phyloP scores from a whole-genome alignment of 169 alveolate genomes.

The Babesia sp. region DNA sequence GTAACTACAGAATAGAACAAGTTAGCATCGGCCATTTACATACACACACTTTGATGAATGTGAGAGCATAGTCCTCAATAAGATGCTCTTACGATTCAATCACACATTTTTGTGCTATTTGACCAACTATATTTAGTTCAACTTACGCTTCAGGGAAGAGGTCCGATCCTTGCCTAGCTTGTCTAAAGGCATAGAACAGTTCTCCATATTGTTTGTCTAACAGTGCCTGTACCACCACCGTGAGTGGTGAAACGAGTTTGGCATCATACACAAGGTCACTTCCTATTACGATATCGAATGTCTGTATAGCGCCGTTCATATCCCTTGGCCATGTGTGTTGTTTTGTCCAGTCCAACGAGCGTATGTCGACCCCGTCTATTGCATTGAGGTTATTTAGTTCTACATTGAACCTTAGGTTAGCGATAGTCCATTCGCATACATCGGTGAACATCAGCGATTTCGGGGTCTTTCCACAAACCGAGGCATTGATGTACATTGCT shows the following conservation, averaged over 20 bases:
- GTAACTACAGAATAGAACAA: background rate
- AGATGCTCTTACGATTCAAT: too few species aligned
- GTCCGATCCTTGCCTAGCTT: constrained; percentile 66
- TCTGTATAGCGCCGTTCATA: background rate
- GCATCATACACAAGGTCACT: constrained; percentile 74
- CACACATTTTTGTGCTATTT: too few species aligned
- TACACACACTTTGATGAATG: too few species aligned
- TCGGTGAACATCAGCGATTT: constrained; percentile 65
- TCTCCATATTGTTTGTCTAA: constrained; percentile 53
- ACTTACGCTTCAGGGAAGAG: constrained; percentile 57
- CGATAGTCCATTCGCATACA: constrained; percentile 53
- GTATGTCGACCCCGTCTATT: constrained; percentile 32
- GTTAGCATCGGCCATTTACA: background rate
- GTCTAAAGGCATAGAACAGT: constrained; percentile 68
- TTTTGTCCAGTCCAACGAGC: constrained; percentile 58
- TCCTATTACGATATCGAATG: constrained; percentile 67
- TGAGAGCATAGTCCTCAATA: too few species aligned
- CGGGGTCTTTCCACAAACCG: background rate
- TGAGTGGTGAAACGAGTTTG: constrained; percentile 59
- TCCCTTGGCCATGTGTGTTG: constrained; percentile 41
- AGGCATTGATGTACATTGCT: constrained; percentile 50
- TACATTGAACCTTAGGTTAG: constrained; percentile 65
- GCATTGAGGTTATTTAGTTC: constrained; percentile 38
- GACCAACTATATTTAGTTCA: too few species aligned
- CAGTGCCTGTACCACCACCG: constrained; percentile 33